Evolutionary conservation across 1,139 yeast genomes (phyloP).

Genomic region (Candida frijolesensis): DNA sequence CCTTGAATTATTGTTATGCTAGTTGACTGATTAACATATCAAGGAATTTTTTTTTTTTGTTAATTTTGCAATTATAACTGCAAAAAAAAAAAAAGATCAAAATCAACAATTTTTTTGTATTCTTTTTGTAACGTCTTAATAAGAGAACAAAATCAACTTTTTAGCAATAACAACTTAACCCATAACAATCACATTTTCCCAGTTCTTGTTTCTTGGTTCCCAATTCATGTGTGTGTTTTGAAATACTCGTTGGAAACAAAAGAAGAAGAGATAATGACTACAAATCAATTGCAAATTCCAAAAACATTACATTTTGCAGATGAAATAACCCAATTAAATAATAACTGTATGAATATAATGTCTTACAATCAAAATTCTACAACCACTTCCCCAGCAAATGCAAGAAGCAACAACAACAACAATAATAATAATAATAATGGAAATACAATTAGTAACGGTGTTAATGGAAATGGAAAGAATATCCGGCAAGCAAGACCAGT

Average conservation of each 20-base stretch:
- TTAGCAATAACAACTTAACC: background rate
- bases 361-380: constrained; percentile 1
- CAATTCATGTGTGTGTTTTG: background rate
- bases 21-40: background rate
- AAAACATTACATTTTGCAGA: constrained; percentile 10
- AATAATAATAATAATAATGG: background rate
- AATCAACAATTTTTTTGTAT: background rate
- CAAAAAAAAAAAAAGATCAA: background rate
- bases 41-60: background rate
- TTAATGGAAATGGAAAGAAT: background rate
- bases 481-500: background rate
- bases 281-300: constrained; percentile 8
- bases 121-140: background rate
- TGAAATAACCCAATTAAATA: constrained; percentile 7
- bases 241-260: background rate
- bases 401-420: background rate
- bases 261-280: background rate
- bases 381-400: background rate
- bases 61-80: constrained; percentile 1
- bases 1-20: background rate
- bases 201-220: background rate
- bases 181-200: background rate
- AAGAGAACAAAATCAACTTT: background rate
- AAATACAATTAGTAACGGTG: background rate
- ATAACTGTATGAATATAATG: background rate